These are phyloP conservation scores for Vanilla planifolia DNA, from an alignment of 106 monocot species.

Conservation along the genomic window DNA sequence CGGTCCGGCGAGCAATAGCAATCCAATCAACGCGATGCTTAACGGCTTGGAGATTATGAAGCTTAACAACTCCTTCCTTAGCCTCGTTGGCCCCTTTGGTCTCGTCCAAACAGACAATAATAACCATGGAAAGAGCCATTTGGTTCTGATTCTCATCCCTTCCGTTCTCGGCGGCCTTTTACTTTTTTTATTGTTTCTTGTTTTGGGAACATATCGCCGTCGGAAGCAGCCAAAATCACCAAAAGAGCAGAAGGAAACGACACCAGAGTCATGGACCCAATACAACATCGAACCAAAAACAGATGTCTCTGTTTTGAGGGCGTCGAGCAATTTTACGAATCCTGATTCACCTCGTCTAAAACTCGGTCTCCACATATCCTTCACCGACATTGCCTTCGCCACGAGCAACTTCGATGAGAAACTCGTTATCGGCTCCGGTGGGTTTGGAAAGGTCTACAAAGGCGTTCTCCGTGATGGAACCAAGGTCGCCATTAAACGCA, in stretches of 20 bases:
- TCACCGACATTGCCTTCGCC: constrained; percentile 28
- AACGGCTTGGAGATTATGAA: constrained; percentile 70
- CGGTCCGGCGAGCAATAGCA: constrained; percentile 17
- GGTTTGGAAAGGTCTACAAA: constrained; percentile 61
- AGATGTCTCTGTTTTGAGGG: background rate
- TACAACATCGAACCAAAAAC: background rate
- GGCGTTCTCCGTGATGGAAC: constrained; percentile 49
- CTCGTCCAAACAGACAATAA: background rate
- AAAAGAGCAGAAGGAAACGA: background rate
- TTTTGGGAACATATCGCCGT: background rate
- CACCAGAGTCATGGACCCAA: constrained; percentile 16
- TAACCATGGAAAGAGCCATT: background rate
- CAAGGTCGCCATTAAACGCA: constrained; percentile 50
- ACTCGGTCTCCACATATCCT: constrained; percentile 38
- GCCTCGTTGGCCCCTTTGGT: constrained; percentile 11
- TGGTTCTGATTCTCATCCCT: constrained; percentile 2
- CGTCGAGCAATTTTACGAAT: constrained; percentile 7
- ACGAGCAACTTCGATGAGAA: constrained; percentile 38
- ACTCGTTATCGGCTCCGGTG: constrained; percentile 37
- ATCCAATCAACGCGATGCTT: constrained; percentile 11
- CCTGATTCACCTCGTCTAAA: constrained; percentile 15
- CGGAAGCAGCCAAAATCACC: constrained; percentile 1
- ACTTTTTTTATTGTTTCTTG: background rate
- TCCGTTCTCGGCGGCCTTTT: constrained; percentile 19
- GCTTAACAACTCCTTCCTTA: constrained; percentile 11